Evolutionary conservation across 1,284 basidiomycete genomes (phyloP).

Genomic region (Veloboletus limbatus): DNA sequence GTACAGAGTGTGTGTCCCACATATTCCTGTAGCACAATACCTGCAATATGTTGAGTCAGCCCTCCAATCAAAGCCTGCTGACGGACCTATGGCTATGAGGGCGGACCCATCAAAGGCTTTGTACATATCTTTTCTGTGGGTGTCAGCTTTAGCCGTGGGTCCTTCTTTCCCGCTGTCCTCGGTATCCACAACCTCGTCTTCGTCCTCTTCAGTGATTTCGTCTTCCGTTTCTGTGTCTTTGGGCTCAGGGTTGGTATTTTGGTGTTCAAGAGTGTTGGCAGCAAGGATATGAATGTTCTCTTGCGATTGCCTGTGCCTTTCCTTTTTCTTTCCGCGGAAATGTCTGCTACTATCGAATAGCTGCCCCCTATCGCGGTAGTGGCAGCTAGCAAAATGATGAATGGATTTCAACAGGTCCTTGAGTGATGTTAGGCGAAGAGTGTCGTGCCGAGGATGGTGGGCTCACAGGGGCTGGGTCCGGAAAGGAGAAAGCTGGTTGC

Average conservation of each 20-base stretch:
- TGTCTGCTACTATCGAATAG: constrained; percentile 49
- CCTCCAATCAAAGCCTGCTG: background rate
- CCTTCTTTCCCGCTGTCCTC: constrained; percentile 14
- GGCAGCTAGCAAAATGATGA: constrained; percentile 61
- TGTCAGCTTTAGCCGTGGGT: constrained; percentile 12
- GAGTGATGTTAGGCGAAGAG: constrained; percentile 9
- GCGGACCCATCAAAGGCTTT: constrained; percentile 69
- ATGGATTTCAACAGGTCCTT: constrained; percentile 72
- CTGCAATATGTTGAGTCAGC: constrained; percentile 35
- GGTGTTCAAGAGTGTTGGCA: constrained; percentile 8
- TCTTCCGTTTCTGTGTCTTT: constrained; percentile 20
- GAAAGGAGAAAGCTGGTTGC: constrained; percentile 15
- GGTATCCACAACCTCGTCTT: constrained; percentile 14
- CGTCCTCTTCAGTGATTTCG: constrained; percentile 24
- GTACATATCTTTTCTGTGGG: constrained; percentile 60
- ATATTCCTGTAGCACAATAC: constrained; percentile 67
- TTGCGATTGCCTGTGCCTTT: constrained; percentile 7
- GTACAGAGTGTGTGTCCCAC: constrained; percentile 36
- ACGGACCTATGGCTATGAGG: constrained; percentile 64
- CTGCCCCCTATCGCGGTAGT: constrained; percentile 60
- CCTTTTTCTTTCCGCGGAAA: constrained; percentile 44
- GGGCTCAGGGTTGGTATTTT: constrained; percentile 16
- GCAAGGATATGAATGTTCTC: constrained; percentile 27
- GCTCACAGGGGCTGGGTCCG: constrained; percentile 50
- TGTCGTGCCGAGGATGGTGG: background rate